Percentiles rank a stretch among this genome's conserved stretches.
Evolutionary conservation across 2,329 filamentous ascomycete species (phyloP).

Genomic region (Clarireedia homoeocarpa): DNA sequence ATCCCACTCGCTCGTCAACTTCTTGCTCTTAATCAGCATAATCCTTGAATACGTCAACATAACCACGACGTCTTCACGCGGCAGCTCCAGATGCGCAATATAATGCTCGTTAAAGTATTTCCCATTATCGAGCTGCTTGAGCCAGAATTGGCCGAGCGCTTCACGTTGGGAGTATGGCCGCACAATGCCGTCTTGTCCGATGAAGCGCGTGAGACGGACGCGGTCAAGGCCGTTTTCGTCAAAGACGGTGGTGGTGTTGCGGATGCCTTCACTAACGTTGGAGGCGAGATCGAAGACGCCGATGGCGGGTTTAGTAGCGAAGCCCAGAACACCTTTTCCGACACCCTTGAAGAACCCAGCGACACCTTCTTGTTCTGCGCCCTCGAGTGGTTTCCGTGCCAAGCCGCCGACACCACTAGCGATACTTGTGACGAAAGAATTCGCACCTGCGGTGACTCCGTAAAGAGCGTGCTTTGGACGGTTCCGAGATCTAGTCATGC

Average conservation of each 20-base stretch:
- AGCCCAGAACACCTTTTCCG: slow-evolving; percentile 84
- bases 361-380: slow-evolving; percentile 90
- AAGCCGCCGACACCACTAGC: slow-evolving; percentile 91
- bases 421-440: slow-evolving; percentile 86
- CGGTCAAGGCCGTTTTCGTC: slow-evolving; percentile 91
- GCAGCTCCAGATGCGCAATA: slow-evolving; percentile 90
- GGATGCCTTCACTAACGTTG: slow-evolving; percentile 93
- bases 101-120: slow-evolving; percentile 98
- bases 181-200: slow-evolving; percentile 86
- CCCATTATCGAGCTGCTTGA: slow-evolving; percentile 95
- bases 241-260: slow-evolving; percentile 97
- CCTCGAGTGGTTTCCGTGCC: slow-evolving; percentile 87
- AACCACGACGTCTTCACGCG: slow-evolving; percentile 78
- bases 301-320: slow-evolving; percentile 96
- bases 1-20: slow-evolving; percentile 88
- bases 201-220: slow-evolving; percentile 86
- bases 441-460: slow-evolving; percentile 89
- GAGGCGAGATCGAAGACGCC: slow-evolving; percentile 95
- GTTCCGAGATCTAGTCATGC: slow-evolving; percentile 89
- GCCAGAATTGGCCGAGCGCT: slow-evolving; percentile 94
- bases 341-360: slow-evolving; percentile 96
- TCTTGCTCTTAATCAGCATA: slow-evolving; percentile 80
- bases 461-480: slow-evolving; percentile 95
- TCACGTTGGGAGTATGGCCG: slow-evolving; percentile 91
- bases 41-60: slow-evolving; percentile 86